Conservation (phyloP, 257 asterid genomes). For the Pogostemon cablin region DNA sequence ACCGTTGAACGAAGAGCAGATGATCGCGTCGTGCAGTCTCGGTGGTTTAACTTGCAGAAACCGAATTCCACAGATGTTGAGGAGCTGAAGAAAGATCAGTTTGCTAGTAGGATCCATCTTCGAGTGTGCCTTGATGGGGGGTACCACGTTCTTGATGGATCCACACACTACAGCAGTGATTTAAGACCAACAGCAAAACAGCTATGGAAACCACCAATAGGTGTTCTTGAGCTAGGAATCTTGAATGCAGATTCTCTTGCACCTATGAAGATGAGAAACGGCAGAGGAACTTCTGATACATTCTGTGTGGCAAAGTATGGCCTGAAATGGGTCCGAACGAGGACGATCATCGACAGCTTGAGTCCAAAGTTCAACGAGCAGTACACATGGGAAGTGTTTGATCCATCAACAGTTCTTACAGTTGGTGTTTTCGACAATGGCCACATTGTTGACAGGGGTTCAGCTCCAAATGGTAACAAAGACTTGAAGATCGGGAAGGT, state of each 20-base stretch:
- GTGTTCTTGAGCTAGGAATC: conserved; percentile 75
- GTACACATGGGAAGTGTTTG: conserved; percentile 91
- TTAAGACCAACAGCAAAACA: conserved; percentile 54
- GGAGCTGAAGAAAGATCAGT: conserved; percentile 24
- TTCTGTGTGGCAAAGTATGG: conserved; percentile 88
- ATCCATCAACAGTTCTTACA: conserved; percentile 87
- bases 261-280: conserved; percentile 75
- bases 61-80: conserved; percentile 31
- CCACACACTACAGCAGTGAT: conserved; percentile 34
- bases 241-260: conserved; percentile 64
- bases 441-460: conserved; percentile 44
- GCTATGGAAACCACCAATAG: conserved; percentile 88
- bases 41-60: conserved; percentile 68
- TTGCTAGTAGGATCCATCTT: conserved; percentile 29
- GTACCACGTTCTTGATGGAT: conserved; percentile 35
- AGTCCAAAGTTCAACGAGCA: conserved; percentile 93
- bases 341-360: conserved; percentile 72
- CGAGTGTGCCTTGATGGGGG: conserved; percentile 35
- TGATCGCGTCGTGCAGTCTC: conserved; percentile 62
- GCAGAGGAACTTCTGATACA: conserved; percentile 69
- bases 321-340: conserved; percentile 84
- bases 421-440: conserved; percentile 82
- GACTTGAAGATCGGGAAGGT: conserved; percentile 81
- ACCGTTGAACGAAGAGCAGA: conserved; percentile 63
- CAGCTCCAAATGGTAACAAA: conserved; percentile 40